Percentiles rank a stretch among this genome's conserved stretches.
Conservation (phyloP, 257 asterid species). For the Solanum pennellii region DNA sequence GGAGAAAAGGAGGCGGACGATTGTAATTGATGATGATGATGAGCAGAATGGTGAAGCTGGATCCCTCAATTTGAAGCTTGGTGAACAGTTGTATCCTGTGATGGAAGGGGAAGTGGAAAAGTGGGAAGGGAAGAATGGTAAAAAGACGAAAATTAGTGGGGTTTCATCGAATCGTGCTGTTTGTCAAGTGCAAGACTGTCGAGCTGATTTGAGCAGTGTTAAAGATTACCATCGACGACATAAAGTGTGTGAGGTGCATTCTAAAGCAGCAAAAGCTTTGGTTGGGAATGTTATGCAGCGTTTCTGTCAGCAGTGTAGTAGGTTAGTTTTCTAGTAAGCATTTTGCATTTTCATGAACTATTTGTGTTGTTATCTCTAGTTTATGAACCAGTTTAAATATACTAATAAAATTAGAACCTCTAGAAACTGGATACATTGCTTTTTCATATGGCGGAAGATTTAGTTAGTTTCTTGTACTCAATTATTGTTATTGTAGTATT, state of each 20-base stretch:
- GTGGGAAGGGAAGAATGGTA: constrained; percentile 50
- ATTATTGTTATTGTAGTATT: not conserved
- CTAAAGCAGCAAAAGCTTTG: constrained; percentile 57
- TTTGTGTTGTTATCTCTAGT: not conserved
- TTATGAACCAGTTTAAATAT: not conserved
- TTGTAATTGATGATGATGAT: constrained; percentile 13
- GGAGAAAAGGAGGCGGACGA: constrained; percentile 58
- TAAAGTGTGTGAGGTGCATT: constrained; percentile 86
- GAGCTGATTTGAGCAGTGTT: constrained; percentile 53
- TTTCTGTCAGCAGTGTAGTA: constrained; percentile 53
- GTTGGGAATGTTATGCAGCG: constrained; percentile 57
- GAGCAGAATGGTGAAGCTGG: constrained; percentile 27
- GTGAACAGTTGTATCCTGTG: constrained; percentile 49
- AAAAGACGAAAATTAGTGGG: constrained; percentile 48
- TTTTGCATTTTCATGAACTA: not conserved
- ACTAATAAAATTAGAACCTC: not conserved
- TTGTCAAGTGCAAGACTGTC: constrained; percentile 84
- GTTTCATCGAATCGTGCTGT: constrained; percentile 35
- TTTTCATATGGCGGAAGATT: not conserved
- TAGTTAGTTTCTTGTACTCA: not conserved
- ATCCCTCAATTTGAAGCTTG: constrained; percentile 68
- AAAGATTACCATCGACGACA: constrained; percentile 92
- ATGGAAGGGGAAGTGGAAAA: constrained; percentile 26
- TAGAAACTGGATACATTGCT: not conserved
- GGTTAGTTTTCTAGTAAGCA: constrained; percentile 5